Evolutionary conservation across 179 eudicot species (phyloP), one percentile per base, ranked within the genome.

Genomic region (Pouteria campechiana): DNA sequence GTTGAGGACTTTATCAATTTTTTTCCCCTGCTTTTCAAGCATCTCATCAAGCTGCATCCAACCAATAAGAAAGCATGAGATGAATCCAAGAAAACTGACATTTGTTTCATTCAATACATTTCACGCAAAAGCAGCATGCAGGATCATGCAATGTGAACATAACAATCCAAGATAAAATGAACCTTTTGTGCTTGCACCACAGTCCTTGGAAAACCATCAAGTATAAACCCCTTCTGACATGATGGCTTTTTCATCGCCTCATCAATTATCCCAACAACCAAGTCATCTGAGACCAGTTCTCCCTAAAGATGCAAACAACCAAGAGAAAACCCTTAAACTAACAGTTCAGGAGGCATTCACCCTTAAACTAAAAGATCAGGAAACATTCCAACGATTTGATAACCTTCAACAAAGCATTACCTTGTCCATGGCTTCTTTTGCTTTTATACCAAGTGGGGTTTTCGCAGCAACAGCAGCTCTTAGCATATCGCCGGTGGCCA

Each of bases 401-500:
- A 23, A 12, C 16, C 18, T 6, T 2, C 16, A 46, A 16, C 24
- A 11, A 18, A 29, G 33, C 57, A 44, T 23, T 17, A 79, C 94
- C 82, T 79, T 90, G 24, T 86, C 94, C 96, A 87, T 86, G 48
- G 96, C 92, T 54, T 90, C 96, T 64, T 90, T 90, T 33, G 96
- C 96, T 76, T 86, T 85, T 20, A 87, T 17, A 34, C 98, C 98
- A 40, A 87, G 88, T 35, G 96, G 80, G 13, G 96, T 86, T 67
- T 87, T 79, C 41, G 98, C 92, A 55, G 88, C 72, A 61, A 73
- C 98, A 53, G 96, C 87, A 64, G 98, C 96, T 74, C 96, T 87
- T 65, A 90, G 81, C 98, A 90, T 90, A 49, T 90, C 98, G 33
- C 98, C 96, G 33, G 96, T 90, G 19, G 96, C 98, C 65, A 90